A percentile compares a stretch with the other conserved stretches of the same genome.
These are phyloP conservation scores for Aspergillus fijiensis DNA, from an alignment of 2,329 filamentous ascomycete species.

Conservation along the genomic window DNA sequence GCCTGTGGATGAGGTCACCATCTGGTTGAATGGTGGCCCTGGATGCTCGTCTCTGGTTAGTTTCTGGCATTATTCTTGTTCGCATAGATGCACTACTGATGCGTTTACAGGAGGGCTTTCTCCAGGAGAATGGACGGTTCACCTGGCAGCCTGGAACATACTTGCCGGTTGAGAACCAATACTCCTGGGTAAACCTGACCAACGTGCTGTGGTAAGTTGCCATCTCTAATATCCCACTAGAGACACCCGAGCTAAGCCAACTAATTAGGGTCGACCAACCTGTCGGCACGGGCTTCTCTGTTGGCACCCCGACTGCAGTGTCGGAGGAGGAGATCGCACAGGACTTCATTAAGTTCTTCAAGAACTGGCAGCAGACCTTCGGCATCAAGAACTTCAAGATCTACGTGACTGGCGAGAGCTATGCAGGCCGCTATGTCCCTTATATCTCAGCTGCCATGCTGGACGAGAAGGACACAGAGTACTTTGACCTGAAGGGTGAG, in stretches of 20 bases:
- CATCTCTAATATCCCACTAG: background rate
- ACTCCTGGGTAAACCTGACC: slow-evolving; percentile 72
- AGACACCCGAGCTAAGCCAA: background rate
- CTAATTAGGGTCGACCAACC: slow-evolving; percentile 36
- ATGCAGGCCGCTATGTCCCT: slow-evolving; percentile 68
- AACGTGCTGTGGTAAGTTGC: slow-evolving; percentile 72
- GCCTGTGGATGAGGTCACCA: slow-evolving; percentile 45
- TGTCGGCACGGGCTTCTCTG: slow-evolving; percentile 66
- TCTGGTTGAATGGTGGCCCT: slow-evolving; percentile 55
- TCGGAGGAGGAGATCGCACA: slow-evolving; percentile 66
- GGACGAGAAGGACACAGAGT: slow-evolving; percentile 63
- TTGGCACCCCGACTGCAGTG: slow-evolving; percentile 63
- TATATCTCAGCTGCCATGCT: slow-evolving; percentile 76
- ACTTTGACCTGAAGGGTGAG: slow-evolving; percentile 65
- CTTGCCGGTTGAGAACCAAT: slow-evolving; percentile 64
- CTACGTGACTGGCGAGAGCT: slow-evolving; percentile 73
- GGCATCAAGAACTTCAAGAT: slow-evolving; percentile 66
- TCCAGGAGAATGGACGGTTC: slow-evolving; percentile 77
- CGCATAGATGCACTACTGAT: background rate
- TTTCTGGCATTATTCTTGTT: background rate
- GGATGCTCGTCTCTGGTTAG: slow-evolving; percentile 36
- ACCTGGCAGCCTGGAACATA: slow-evolving; percentile 69
- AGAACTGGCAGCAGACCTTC: slow-evolving; percentile 73
- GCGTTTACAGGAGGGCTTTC: slow-evolving; percentile 63
- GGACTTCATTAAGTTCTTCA: slow-evolving; percentile 76